These are phyloP conservation scores for Mallotus japonicus DNA, from an alignment of 441 rosid genomes.

Conservation along the genomic window DNA sequence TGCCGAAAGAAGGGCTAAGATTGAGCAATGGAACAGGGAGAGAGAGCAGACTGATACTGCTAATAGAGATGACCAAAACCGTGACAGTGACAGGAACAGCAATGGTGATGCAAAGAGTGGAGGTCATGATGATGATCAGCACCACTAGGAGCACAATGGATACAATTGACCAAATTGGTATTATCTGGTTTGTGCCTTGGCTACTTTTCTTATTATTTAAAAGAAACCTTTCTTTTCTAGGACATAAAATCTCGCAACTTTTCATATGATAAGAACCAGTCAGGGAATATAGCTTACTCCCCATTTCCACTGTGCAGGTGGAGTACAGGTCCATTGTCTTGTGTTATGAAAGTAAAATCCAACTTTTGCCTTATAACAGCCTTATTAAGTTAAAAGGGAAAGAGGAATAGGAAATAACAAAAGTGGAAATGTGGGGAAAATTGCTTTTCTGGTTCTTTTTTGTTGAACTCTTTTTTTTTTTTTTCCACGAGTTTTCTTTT, in stretches of 20 bases:
- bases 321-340: conserved; percentile 45
- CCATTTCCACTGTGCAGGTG: conserved; percentile 54
- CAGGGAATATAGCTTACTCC: conserved; percentile 34
- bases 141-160: conserved; percentile 22
- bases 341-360: conserved; percentile 33
- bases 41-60: conserved; percentile 38
- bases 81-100: conserved; percentile 20
- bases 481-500: not conserved
- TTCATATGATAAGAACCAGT: conserved; percentile 20
- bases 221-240: conserved; percentile 1
- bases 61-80: conserved; percentile 21
- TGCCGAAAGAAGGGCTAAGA: conserved; percentile 58
- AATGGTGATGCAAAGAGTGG: conserved; percentile 27
- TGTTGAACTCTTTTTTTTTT: not conserved
- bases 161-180: conserved; percentile 3
- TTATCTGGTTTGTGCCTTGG: conserved; percentile 27
- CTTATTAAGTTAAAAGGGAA: conserved; percentile 10
- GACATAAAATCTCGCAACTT: not conserved
- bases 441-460: not conserved
- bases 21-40: conserved; percentile 67
- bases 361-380: conserved; percentile 19
- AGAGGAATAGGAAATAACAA: not conserved
- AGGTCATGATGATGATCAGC: conserved; percentile 31
- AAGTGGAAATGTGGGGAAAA: not conserved
- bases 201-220: conserved; percentile 7